Evolutionary conservation across 2,329 filamentous ascomycete species (phyloP), one percentile per base, ranked within the genome.

Genomic region (Pyrenophora graminea): DNA sequence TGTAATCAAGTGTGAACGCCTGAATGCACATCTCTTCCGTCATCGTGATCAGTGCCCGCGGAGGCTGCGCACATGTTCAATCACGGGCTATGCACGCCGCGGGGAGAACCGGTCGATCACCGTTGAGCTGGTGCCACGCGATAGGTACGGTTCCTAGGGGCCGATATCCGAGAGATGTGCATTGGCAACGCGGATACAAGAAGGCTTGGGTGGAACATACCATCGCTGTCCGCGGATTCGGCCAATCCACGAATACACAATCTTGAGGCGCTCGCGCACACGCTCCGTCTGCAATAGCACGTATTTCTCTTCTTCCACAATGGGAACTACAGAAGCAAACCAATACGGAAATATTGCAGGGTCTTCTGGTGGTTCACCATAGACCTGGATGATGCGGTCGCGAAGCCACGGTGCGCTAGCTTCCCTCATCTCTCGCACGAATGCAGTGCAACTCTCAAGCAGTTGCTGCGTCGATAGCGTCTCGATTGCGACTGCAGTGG

Each of bases 331-430:
- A 65, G 85, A 90, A 8, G 89, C 91, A 60, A 96, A 88, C 92
- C 92, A 97, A 81, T 91, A 96, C 0, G 91, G 89, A 60, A 96
- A 94, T 1, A 84, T 71, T 3, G 86, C 86, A 1, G 90, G 86
- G 64, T 96, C 90, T 13, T 83, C 78, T 0, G 91, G 91, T 17
- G 87, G 87, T 51, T 88, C 84, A 10, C 91, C 91, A 59, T 93
- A 94, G 5, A 89, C 85, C 27, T 84, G 76, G 25, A 92, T 76
- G 30, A 92, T 86, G 7, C 87, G 83, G 34, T 85, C 81, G 48
- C 89, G 84, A 23, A 95, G 77, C 91, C 90, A 96, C 0, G 83
- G 82, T 0, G 86, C 88, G 51, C 86, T 89, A 45, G 85, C 78
- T 4, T 80, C 79, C 46, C 84, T 82, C 83, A 91, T 91, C 40